Base-by-base conservation (phyloP, 139 green algal species). In the Chlorella ohadii region DNA sequence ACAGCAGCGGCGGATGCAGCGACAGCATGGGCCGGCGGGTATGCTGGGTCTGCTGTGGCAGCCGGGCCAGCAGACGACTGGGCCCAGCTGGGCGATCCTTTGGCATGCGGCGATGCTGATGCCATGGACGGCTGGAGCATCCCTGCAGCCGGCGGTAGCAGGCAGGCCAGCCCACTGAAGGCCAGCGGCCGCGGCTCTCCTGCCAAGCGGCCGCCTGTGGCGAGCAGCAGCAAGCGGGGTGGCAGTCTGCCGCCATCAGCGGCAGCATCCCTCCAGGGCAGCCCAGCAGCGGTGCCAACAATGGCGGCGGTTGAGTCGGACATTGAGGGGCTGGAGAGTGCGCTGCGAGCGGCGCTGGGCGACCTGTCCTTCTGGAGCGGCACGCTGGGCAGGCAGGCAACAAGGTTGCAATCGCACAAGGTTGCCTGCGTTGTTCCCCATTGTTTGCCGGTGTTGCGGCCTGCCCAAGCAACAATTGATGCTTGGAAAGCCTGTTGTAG, bases 311-410 rank as follows among this genome's bases (percentile, higher is more conserved):
- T 86, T 39, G 72, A 81, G n/a, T 44, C 72, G 0, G 70, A 85
- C 36, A 79, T 85, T 76, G 59, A 47, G 12, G 81, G 72, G 16
- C 33, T 81, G 31, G 81, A 81, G 23, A 47, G n/a, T 13, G 72
- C 81, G n/a, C 31, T 86, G 41, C 38, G 72, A 0, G 59, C 38
- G 0, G 81, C 81, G 15, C 39, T 86, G n/a, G 44, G 31, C 3
- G 81, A 86, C 41, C 56, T 86, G 47, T 74, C 56, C 3, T 20
- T 72, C 16, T 82, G 34, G 59, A 22, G 7, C 51, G 15, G 51
- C 51, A 13, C 9, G 51, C 15, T 59, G 15, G 51, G 15, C 11
- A 23, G 51, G 51, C 51, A 59, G 12, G n/a, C n/a, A n/a, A n/a
- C n/a, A n/a, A n/a, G n/a, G n/a, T n/a, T n/a, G n/a, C 51, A 59